Base-by-base conservation (phyloP, 345 rosid species). In the Ceriops zippeliana region DNA sequence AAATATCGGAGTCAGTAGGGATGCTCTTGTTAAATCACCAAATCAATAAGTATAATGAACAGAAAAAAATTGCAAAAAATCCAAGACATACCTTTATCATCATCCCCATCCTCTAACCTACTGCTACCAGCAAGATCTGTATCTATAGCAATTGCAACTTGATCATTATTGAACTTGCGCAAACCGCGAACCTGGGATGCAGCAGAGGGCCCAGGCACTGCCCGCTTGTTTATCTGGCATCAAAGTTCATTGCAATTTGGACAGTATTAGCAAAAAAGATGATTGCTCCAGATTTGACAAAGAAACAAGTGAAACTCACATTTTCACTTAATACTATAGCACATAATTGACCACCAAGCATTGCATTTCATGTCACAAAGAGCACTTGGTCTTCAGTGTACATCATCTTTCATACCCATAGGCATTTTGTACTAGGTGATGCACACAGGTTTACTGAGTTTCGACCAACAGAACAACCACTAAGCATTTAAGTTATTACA, bases 121-220 rank as follows among this genome's bases (percentile, higher is more conserved):
- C 62, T 75, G 64, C 71, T 65, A 73, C 75, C 78, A 62, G 72
- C 68, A 37, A 78, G 78, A 73, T 84, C 92, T 66, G 68, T 70
- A 76, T 88, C 97, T 61, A 95, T 87, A 42, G 89, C 88, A 81
- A 95, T 82, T 57, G 96, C 96, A 59, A 95, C 90, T 83, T 91
- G 96, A 68, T 95, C 99, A 47, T 80, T 95, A 67, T 89, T 91
- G 68, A 75, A 88, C 73, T 95, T 95, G 5, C 96, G 96, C 76
- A 88, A 76, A 80, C 93, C 89, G 69, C 97, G 85, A 68, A 95
- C 93, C 82, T 89, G 96, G 73, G 96, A 85, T 74, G 96, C 74
- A 46, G 83, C 74, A 26, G 90, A 70, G 47, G 86, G 66, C 59
- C 85, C 88, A 46, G 90, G 69, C 30, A 63, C 79, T 8, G 87